Conservation (phyloP, 768 basidiomycete species). For the Galerina marginata region DNA sequence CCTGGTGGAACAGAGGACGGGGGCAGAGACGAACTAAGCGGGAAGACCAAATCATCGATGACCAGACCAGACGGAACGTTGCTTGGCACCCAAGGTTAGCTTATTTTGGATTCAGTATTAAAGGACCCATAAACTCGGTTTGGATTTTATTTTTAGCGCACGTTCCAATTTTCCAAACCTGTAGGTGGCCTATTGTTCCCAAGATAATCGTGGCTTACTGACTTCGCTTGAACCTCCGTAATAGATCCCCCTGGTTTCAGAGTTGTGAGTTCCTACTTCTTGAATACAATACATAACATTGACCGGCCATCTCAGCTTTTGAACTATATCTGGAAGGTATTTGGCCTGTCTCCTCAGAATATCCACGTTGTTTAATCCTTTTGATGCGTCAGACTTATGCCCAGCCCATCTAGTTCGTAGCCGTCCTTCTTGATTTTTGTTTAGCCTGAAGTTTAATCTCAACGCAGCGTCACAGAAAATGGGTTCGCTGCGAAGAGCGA, state of each 20-base stretch:
- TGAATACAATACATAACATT: background rate
- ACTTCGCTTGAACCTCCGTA: background rate
- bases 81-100: slow-evolving; percentile 60
- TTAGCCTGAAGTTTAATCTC: background rate
- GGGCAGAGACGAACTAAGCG: slow-evolving; percentile 61
- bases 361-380: background rate
- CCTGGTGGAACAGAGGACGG: slow-evolving; percentile 48
- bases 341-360: background rate
- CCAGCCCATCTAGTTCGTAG: slow-evolving; percentile 58
- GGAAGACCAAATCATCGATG: slow-evolving; percentile 57
- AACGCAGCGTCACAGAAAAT: slow-evolving; percentile 66
- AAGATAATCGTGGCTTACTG: background rate
- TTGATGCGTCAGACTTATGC: slow-evolving; percentile 34
- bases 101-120: background rate
- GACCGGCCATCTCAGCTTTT: slow-evolving; percentile 43
- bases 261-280: slow-evolving; percentile 35
- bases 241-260: slow-evolving; percentile 67
- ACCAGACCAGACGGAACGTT: slow-evolving; percentile 60
- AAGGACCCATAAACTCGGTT: background rate
- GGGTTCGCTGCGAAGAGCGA: slow-evolving; percentile 72
- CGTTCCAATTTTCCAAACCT: slow-evolving; percentile 64
- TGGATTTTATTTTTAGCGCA: slow-evolving; percentile 43
- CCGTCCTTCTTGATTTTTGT: background rate
- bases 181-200: slow-evolving; percentile 4
- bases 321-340: slow-evolving; percentile 70